These are phyloP conservation scores for Sclerotinia borealis DNA, from an alignment of 2,329 filamentous ascomycete genomes.

Conservation along the genomic window DNA sequence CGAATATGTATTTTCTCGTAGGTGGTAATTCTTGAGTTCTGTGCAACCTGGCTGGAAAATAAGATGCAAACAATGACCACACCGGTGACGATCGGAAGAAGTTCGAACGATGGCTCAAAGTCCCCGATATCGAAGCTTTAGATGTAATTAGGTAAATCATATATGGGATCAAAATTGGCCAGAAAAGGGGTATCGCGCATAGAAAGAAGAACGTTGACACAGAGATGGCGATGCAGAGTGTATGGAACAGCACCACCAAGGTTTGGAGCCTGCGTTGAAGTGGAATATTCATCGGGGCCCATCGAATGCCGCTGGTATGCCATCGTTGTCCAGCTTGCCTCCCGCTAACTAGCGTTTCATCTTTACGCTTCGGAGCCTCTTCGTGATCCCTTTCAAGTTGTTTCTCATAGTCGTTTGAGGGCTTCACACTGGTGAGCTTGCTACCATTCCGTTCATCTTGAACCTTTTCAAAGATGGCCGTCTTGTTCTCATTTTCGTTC, in stretches of 20 bases:
- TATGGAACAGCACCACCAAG: slow-evolving; percentile 69
- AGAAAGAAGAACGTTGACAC: slow-evolving; percentile 84
- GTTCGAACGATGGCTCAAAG: slow-evolving; percentile 66
- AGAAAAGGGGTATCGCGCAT: slow-evolving; percentile 84
- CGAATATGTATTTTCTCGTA: slow-evolving; percentile 89
- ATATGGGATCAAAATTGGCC: slow-evolving; percentile 74
- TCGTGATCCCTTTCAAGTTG: slow-evolving; percentile 13
- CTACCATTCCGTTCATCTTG: slow-evolving; percentile 18
- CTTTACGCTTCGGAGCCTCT: slow-evolving; percentile 19
- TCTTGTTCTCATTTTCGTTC: slow-evolving; percentile 12
- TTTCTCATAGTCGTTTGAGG: slow-evolving; percentile 19
- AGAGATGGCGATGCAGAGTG: slow-evolving; percentile 61
- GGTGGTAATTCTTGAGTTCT: slow-evolving; percentile 74
- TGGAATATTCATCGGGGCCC: slow-evolving; percentile 73
- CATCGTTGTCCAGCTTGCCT: slow-evolving; percentile 32
- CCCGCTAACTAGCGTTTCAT: slow-evolving; percentile 27
- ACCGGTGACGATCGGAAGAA: slow-evolving; percentile 66
- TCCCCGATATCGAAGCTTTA: slow-evolving; percentile 68
- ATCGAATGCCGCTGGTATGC: slow-evolving; percentile 56
- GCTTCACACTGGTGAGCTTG: slow-evolving; percentile 27
- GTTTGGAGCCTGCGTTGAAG: slow-evolving; percentile 69
- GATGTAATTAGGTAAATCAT: slow-evolving; percentile 79
- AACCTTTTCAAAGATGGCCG: slow-evolving; percentile 24
- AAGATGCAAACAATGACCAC: slow-evolving; percentile 86
- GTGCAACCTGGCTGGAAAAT: slow-evolving; percentile 86